A percentile compares a stretch with the other conserved stretches of the same genome.
phyloP scores from a whole-genome alignment of 2,329 filamentous ascomycete species.

The Epichloe sibirici region DNA sequence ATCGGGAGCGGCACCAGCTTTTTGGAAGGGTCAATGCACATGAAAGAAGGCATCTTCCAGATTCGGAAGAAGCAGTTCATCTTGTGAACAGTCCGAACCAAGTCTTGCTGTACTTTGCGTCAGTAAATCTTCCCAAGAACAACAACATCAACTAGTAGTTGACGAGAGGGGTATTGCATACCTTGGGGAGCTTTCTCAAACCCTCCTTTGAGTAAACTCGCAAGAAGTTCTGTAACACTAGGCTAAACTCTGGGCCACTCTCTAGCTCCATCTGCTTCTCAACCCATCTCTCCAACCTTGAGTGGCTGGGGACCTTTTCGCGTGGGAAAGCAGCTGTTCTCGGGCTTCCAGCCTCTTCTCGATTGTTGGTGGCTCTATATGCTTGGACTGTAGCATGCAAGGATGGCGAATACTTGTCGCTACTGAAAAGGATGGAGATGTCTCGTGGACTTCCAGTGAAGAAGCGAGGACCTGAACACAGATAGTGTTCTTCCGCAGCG shows the following conservation, averaged over 20 bases:
- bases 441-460: constrained; percentile 24
- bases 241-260: constrained; percentile 19
- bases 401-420: constrained; percentile 24
- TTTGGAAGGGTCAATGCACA: constrained; percentile 26
- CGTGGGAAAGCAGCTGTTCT: constrained; percentile 25
- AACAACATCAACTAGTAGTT: background rate
- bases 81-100: constrained; percentile 31
- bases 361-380: constrained; percentile 21
- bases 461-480: constrained; percentile 23
- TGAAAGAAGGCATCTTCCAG: constrained; percentile 32
- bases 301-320: constrained; percentile 24
- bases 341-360: constrained; percentile 17
- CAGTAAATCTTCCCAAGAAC: constrained; percentile 2
- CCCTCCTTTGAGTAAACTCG: constrained; percentile 24
- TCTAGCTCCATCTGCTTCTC: constrained; percentile 25
- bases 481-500: constrained; percentile 21
- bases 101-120: constrained; percentile 23
- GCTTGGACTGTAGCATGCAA: constrained; percentile 27
- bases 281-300: constrained; percentile 24
- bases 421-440: constrained; percentile 24
- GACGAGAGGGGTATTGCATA: constrained; percentile 12
- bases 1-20: constrained; percentile 24
- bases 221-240: constrained; percentile 25
- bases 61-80: constrained; percentile 39
- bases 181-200: constrained; percentile 24